A percentile compares a stretch with the other conserved stretches of the same genome.
Evolutionary conservation across 73 alveolate genomes (phyloP).

Genomic region (Tetrahymena borealis): DNA sequence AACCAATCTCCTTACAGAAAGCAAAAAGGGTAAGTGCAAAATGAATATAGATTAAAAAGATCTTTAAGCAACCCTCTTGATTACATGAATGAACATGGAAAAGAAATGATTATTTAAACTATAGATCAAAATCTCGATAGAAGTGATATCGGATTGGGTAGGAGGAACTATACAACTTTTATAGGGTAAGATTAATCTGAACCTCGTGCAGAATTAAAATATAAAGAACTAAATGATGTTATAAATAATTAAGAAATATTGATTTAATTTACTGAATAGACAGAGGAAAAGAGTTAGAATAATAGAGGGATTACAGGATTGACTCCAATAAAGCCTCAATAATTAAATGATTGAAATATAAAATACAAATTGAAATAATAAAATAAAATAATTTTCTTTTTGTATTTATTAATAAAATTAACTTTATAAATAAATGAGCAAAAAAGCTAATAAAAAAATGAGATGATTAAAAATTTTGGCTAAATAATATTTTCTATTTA

Average conservation of each 20-base stretch:
- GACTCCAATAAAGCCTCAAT: not conserved
- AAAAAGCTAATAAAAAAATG: too few species aligned
- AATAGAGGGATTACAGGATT: not conserved
- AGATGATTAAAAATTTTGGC: too few species aligned
- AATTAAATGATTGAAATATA: not conserved
- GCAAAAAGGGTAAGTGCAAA: not conserved
- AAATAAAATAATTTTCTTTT: too few species aligned
- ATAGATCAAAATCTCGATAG: not conserved
- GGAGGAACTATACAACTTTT: not conserved
- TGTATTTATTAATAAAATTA: too few species aligned
- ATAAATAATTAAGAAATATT: not conserved
- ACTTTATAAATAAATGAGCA: too few species aligned
- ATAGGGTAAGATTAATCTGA: not conserved
- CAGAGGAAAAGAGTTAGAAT: not conserved
- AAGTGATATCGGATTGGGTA: not conserved
- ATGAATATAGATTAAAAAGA: not conserved
- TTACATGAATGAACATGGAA: not conserved
- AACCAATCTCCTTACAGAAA: not conserved
- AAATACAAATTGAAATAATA: too few species aligned
- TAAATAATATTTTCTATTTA: too few species aligned
- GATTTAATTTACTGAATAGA: not conserved
- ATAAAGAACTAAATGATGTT: not conserved
- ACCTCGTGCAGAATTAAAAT: not conserved
- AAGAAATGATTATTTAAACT: not conserved
- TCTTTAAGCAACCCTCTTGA: not conserved